Conservation (phyloP, 371 early-diverging fungal species). For the Polyrhizophydium stewartii region DNA sequence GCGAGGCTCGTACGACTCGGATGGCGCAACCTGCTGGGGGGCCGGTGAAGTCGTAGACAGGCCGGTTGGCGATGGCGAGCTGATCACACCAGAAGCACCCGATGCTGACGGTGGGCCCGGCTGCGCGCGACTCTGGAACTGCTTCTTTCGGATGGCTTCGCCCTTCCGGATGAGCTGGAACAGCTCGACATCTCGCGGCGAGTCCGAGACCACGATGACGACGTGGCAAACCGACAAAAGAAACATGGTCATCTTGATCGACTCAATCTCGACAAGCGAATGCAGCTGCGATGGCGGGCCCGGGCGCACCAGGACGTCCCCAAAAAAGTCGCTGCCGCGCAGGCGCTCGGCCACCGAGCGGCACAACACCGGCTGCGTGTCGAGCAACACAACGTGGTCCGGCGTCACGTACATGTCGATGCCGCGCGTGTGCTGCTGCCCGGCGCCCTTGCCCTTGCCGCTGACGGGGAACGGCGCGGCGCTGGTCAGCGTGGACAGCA, state of each 20-base stretch:
- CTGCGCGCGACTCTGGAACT: neutral
- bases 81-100: neutral
- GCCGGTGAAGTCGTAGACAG: too few relatives aligned
- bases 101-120: neutral
- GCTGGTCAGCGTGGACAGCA: constrained; percentile 57
- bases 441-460: constrained; percentile 30
- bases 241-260: neutral
- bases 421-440: constrained; percentile 47
- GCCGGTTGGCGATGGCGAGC: too few relatives aligned
- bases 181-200: constrained; percentile 35
- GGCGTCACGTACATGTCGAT: constrained; percentile 70
- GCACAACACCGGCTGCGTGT: constrained; percentile 58
- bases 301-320: neutral
- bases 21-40: neutral
- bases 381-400: constrained; percentile 65
- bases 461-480: neutral
- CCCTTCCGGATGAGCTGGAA: constrained; percentile 46
- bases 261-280: neutral
- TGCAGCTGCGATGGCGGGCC: neutral
- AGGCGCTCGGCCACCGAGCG: neutral
- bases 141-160: constrained; percentile 44
- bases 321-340: neutral
- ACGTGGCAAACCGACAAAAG: constrained; percentile 54
- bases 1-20: constrained; percentile 4
- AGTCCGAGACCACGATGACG: constrained; percentile 54